Conservation (phyloP, 1,284 basidiomycete species). For the Anthracocystis walkeri region DNA sequence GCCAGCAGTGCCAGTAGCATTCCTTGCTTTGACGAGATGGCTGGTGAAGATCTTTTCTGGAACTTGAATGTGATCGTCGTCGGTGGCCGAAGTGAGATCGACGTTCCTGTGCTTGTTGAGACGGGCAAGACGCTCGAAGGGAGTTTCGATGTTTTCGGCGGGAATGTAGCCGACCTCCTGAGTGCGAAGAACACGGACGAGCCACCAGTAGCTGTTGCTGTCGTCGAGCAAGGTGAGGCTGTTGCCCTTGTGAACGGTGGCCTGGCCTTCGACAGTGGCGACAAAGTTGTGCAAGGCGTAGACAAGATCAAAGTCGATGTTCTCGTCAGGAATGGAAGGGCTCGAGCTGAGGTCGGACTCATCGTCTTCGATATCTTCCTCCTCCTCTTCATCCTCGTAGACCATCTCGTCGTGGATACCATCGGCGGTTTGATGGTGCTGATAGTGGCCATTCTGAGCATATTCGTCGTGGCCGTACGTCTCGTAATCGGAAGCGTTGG, state of each 20-base stretch:
- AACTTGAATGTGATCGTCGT: constrained; percentile 67
- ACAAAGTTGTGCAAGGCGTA: constrained; percentile 69
- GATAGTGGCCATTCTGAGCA: constrained; percentile 23
- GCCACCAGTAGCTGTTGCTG: constrained; percentile 70
- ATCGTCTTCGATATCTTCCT: constrained; percentile 61
- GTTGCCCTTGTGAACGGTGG: constrained; percentile 69
- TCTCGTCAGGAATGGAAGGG: constrained; percentile 69
- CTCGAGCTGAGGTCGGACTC: constrained; percentile 68
- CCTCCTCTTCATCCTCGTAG: constrained; percentile 62
- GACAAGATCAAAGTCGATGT: constrained; percentile 70
- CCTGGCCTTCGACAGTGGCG: constrained; percentile 68
- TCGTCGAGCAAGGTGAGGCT: constrained; percentile 68
- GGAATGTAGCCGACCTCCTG: constrained; percentile 99
- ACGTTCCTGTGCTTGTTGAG: constrained; percentile 98
- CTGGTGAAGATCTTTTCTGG: constrained; percentile 55
- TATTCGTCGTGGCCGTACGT: constrained; percentile 39
- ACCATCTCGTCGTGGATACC: constrained; percentile 52
- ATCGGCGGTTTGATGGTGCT: constrained; percentile 40
- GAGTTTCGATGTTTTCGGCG: constrained; percentile 98
- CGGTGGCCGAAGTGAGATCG: constrained; percentile 73
- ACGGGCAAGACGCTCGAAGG: constrained; percentile 92
- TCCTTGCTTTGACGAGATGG: constrained; percentile 63
- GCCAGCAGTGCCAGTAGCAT: constrained; percentile 48
- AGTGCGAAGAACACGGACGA: constrained; percentile 67
- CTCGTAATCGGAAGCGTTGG: constrained; percentile 30